These are phyloP conservation scores for Musa schizocarpa DNA, from an alignment of 176 grass and related monocot genomes.

Conservation along the genomic window DNA sequence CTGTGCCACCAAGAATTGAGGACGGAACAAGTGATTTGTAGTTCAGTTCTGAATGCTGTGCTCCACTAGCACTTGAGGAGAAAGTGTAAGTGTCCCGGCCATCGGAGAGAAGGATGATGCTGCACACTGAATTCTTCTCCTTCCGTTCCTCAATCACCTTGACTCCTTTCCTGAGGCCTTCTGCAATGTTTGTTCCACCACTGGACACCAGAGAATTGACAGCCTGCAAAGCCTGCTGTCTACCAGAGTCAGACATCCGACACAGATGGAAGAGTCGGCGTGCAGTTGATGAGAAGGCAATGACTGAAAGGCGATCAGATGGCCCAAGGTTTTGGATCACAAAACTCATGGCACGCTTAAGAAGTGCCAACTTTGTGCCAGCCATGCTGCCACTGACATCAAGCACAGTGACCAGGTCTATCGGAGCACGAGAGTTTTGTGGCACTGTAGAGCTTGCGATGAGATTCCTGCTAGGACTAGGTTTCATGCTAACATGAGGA, in stretches of 20 bases:
- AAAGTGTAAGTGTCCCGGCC: slow-evolving; percentile 34
- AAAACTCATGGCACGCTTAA: slow-evolving; percentile 79
- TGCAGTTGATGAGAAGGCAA: slow-evolving; percentile 46
- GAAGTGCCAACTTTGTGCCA: slow-evolving; percentile 63
- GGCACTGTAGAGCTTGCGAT: not conserved
- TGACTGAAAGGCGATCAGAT: slow-evolving; percentile 53
- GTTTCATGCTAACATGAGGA: slow-evolving; percentile 18
- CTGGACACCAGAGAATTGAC: slow-evolving; percentile 39
- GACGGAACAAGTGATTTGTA: slow-evolving; percentile 48
- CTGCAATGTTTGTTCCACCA: slow-evolving; percentile 58
- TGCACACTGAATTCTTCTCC: slow-evolving; percentile 49
- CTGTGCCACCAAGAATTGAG: slow-evolving; percentile 30
- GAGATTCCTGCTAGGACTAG: not conserved
- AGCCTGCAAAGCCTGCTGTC: slow-evolving; percentile 43
- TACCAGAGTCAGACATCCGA: slow-evolving; percentile 48
- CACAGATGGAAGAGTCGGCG: slow-evolving; percentile 56
- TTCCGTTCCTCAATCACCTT: slow-evolving; percentile 55
- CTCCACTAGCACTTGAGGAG: not conserved
- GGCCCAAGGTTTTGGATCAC: slow-evolving; percentile 77
- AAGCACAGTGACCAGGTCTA: slow-evolving; percentile 88
- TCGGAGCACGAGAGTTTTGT: slow-evolving; percentile 39
- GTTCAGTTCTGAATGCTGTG: slow-evolving; percentile 1
- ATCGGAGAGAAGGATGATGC: slow-evolving; percentile 72
- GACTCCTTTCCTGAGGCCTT: slow-evolving; percentile 53
- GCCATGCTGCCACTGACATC: slow-evolving; percentile 95